Evolutionary conservation across 805 yeast genomes (phyloP).

Genomic region (Metschnikowia lochheadii): DNA sequence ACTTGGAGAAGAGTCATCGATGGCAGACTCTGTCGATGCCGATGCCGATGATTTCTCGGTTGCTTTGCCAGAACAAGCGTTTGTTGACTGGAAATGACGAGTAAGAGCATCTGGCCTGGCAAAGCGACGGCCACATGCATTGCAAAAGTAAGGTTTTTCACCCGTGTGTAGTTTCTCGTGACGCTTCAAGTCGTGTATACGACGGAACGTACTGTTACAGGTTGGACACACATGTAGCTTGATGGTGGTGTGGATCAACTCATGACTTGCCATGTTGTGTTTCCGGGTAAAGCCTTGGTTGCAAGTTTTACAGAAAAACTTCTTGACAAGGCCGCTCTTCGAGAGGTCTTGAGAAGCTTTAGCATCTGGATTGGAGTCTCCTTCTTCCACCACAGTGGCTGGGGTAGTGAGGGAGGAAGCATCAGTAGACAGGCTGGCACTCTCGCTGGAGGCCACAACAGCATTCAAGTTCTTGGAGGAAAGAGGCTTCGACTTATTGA

Average conservation of each 20-base stretch:
- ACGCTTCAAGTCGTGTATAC: constrained; percentile 72
- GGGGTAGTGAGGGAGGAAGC: constrained; percentile 7
- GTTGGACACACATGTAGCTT: constrained; percentile 61
- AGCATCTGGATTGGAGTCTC: background rate
- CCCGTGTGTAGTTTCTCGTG: constrained; percentile 76
- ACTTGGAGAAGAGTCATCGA: constrained; percentile 1
- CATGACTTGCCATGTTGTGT: constrained; percentile 71
- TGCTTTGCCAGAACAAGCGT: constrained; percentile 27
- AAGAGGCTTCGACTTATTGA: constrained; percentile 5
- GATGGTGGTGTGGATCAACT: constrained; percentile 60
- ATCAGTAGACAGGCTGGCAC: background rate
- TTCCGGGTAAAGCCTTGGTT: constrained; percentile 63
- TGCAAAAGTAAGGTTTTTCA: constrained; percentile 63
- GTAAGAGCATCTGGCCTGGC: constrained; percentile 75
- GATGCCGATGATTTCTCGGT: constrained; percentile 1
- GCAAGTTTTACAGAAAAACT: constrained; percentile 55
- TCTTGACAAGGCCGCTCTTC: constrained; percentile 19
- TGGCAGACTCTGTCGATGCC: background rate
- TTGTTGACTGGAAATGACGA: constrained; percentile 53
- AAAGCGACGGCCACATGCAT: constrained; percentile 57
- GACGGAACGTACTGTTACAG: constrained; percentile 60
- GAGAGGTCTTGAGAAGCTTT: constrained; percentile 4
- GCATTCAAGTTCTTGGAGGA: constrained; percentile 5
- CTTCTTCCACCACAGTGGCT: constrained; percentile 7
- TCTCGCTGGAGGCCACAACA: background rate